A percentile compares a stretch with the other conserved stretches of the same genome.
Conservation (phyloP, 2,329 filamentous ascomycete genomes). For the Cladosporium sp. region DNA sequence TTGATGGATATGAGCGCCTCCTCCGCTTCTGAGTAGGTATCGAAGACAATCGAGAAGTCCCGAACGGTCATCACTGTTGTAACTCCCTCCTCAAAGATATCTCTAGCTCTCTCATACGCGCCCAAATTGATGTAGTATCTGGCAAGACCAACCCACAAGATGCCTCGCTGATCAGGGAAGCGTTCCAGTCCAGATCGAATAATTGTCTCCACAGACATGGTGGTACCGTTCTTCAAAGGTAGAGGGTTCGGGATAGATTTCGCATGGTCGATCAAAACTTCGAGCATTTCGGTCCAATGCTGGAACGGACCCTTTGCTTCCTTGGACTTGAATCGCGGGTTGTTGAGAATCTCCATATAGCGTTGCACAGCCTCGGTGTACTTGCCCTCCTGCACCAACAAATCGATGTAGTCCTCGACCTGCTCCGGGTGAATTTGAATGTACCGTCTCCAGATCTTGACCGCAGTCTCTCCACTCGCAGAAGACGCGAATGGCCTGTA, state of each 20-base stretch:
- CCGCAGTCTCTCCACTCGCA: conserved; percentile 83
- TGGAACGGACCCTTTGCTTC: conserved; percentile 94
- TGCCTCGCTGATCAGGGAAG: conserved; percentile 91
- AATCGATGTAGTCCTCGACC: conserved; percentile 90
- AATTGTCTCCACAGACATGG: conserved; percentile 88
- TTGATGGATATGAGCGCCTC: conserved; percentile 90
- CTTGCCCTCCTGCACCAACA: conserved; percentile 76
- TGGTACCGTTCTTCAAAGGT: conserved; percentile 75
- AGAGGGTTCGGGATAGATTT: conserved; percentile 62
- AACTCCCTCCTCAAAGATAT: conserved; percentile 93
- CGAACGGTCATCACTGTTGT: conserved; percentile 98
- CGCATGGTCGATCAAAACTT: conserved; percentile 87
- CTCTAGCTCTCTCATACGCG: conserved; percentile 87
- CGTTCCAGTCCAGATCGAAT: conserved; percentile 87
- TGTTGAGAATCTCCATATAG: conserved; percentile 91
- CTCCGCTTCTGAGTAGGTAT: conserved; percentile 95
- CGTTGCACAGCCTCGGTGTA: conserved; percentile 90
- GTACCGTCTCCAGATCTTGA: conserved; percentile 92
- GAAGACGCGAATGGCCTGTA: conserved; percentile 91
- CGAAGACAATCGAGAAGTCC: conserved; percentile 95
- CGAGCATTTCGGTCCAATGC: conserved; percentile 97
- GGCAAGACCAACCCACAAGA: conserved; percentile 90
- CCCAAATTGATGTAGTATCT: conserved; percentile 96
- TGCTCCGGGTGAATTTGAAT: conserved; percentile 97
- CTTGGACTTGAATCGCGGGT: conserved; percentile 87